Base-by-base conservation (phyloP, 2,329 filamentous ascomycete genomes). In the Fusarium sp. region DNA sequence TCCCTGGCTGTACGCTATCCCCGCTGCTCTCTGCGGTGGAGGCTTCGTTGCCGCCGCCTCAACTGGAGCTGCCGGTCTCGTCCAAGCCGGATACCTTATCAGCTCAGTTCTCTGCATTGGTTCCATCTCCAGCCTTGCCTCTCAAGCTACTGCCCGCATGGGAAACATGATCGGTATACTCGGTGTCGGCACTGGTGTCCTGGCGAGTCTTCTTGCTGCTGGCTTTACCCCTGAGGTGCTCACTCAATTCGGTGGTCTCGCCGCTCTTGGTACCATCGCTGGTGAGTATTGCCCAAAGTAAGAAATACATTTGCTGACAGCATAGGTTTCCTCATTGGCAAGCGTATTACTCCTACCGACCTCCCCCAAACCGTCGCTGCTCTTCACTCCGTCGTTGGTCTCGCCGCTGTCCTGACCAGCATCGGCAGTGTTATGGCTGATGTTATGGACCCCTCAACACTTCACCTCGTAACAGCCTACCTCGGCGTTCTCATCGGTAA, bases 321-420 rank as follows among this genome's bases (percentile, higher is more conserved):
- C 24, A 72, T 79, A 79, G 92, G 93, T 35, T 88, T 94, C 58
- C 80, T 95, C 27, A 96, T 98, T 72, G 95, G 94, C 49, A 92
- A 94, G 76, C 90, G 94, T 14, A 97, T 97, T 74, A 97, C 94
- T 0, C 93, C 95, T 0, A 97, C 94, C 0, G 93, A 94, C 63
- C 89, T 98, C 2, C 95, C 95, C 0, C 94, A 98, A 80, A 97
- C 94, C 0, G 94, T 97, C 3, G 95, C 94, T 22, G 94, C 94
- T 0, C 85, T 98, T 33, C 95, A 97, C 83, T 97, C 94, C 0
- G 94, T 98, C 9, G 95, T 98, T 35, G 95, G 95, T 81, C 87
- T 98, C 1, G 94, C 94, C 12, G 95, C 95, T 11, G 94, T 98
- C 0, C 82, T 98, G 76, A 98, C 95, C 2, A 96, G 93, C 77